Evolutionary conservation across 768 basidiomycete genomes (phyloP).

Genomic region (Podaxis pistillaris): DNA sequence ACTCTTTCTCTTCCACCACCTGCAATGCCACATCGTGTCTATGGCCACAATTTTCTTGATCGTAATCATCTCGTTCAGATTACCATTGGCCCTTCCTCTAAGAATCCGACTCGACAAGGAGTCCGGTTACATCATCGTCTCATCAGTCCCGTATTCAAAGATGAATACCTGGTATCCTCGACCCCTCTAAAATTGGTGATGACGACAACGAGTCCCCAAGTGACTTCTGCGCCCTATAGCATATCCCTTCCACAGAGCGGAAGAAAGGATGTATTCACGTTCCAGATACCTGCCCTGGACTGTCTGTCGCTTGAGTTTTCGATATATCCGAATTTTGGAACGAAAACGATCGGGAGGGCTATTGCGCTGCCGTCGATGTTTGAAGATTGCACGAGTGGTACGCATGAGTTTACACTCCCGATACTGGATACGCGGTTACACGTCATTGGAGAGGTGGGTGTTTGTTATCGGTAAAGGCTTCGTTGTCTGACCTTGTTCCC

Average conservation of each 20-base stretch:
- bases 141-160: slow-evolving; percentile 64
- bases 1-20: slow-evolving; percentile 95
- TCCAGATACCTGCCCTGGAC: slow-evolving; percentile 78
- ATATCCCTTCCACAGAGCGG: slow-evolving; percentile 82
- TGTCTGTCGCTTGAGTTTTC: slow-evolving; percentile 87
- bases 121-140: slow-evolving; percentile 75
- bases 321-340: slow-evolving; percentile 95
- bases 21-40: slow-evolving; percentile 96
- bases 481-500: neutral
- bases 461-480: neutral
- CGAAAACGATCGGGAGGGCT: slow-evolving; percentile 92
- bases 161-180: slow-evolving; percentile 65
- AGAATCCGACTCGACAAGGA: slow-evolving; percentile 34
- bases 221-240: slow-evolving; percentile 85
- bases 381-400: slow-evolving; percentile 45
- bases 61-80: slow-evolving; percentile 83
- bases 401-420: slow-evolving; percentile 61
- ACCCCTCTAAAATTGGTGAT: slow-evolving; percentile 94
- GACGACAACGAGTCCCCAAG: slow-evolving; percentile 75
- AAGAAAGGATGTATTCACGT: slow-evolving; percentile 71
- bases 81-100: slow-evolving; percentile 69
- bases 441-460: slow-evolving; percentile 84
- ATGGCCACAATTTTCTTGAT: slow-evolving; percentile 95
- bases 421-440: slow-evolving; percentile 92
- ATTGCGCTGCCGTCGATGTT: slow-evolving; percentile 81